Percentiles rank a stretch among this genome's conserved stretches.
Evolutionary conservation across 306 rosid species (phyloP).

Genomic region (Sechiopsis laciniata): DNA sequence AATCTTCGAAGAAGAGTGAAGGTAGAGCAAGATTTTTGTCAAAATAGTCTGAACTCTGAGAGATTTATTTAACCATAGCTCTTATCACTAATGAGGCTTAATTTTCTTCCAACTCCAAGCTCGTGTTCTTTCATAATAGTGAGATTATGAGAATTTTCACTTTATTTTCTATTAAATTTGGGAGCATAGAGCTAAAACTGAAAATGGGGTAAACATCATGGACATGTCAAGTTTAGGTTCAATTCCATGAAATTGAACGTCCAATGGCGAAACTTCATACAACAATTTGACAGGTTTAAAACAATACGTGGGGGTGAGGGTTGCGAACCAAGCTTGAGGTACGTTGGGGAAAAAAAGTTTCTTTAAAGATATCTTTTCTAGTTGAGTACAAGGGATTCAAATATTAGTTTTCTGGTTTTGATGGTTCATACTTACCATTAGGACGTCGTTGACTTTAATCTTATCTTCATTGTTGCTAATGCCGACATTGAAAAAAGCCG

Average conservation of each 20-base stretch:
- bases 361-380: too few species aligned
- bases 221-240: background rate
- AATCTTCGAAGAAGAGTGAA: too few species aligned
- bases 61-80: background rate
- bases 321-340: too few species aligned
- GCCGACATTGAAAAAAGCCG: conserved; percentile 44
- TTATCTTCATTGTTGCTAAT: conserved; percentile 33
- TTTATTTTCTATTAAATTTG: too few species aligned
- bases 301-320: too few species aligned
- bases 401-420: background rate
- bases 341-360: too few species aligned
- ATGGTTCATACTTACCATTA: conserved; percentile 24
- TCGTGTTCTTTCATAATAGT: background rate
- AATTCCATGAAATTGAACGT: background rate
- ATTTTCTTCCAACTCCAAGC: background rate
- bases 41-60: too few species aligned
- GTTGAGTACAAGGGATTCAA: background rate
- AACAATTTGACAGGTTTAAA: too few species aligned
- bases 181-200: background rate
- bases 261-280: background rate
- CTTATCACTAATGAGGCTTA: background rate
- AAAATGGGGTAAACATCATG: background rate
- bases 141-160: background rate
- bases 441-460: conserved; percentile 47
- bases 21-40: too few species aligned